Percentiles rank a stretch among this genome's conserved stretches.
Evolutionary conservation across 2,329 filamentous ascomycete species (phyloP).

Genomic region (Aspergillus vadensis): DNA sequence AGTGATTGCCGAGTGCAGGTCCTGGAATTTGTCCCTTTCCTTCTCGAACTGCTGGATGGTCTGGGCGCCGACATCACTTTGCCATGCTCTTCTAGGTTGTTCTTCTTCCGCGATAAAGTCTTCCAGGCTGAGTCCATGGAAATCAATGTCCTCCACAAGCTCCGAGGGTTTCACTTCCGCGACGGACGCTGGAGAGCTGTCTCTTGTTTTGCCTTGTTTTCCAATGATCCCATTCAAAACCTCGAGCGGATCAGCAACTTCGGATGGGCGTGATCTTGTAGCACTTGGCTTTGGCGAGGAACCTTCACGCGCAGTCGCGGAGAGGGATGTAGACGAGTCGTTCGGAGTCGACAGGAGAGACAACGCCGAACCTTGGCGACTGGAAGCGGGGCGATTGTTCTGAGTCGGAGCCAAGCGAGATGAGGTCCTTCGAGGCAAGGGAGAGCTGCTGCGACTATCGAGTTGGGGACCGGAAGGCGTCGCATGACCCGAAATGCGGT

Average conservation of each 20-base stretch:
- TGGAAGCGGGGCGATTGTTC: conserved; percentile 67
- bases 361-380: conserved; percentile 73
- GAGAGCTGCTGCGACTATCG: conserved; percentile 68
- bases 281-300: conserved; percentile 64
- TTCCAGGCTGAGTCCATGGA: conserved; percentile 73
- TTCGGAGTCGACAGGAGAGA: conserved; percentile 71
- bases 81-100: conserved; percentile 28
- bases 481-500: conserved; percentile 75
- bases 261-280: conserved; percentile 51
- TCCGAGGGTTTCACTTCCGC: conserved; percentile 38
- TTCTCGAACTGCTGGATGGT: conserved; percentile 75
- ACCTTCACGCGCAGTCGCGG: conserved; percentile 69
- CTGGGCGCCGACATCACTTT: conserved; percentile 53
- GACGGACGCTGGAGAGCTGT: conserved; percentile 4
- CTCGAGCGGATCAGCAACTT: conserved; percentile 69
- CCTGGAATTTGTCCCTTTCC: conserved; percentile 83
- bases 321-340: conserved; percentile 75
- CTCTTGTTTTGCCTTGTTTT: conserved; percentile 29
- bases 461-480: conserved; percentile 64
- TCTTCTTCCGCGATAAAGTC: conserved; percentile 60
- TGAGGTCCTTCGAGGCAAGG: conserved; percentile 67
- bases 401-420: conserved; percentile 70
- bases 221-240: conserved; percentile 66
- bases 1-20: conserved; percentile 82
- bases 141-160: conserved; percentile 71